Conservation (phyloP, 805 yeast species). For the Ogataea degrootiae region DNA sequence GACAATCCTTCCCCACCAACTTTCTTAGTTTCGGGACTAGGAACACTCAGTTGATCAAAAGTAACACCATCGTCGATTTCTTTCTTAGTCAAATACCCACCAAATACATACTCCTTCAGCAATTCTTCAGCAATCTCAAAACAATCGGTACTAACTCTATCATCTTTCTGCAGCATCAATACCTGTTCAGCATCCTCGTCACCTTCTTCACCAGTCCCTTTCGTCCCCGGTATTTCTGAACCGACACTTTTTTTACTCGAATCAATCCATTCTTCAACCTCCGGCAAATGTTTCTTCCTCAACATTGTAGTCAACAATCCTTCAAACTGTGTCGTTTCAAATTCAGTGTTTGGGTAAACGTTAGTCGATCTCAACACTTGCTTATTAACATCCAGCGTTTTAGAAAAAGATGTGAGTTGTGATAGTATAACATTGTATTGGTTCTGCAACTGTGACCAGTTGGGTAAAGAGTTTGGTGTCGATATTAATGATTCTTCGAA, state of each 20-base stretch:
- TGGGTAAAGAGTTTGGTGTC: constrained; percentile 34
- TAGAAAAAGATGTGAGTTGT: constrained; percentile 74
- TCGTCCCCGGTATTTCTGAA: too few relatives aligned
- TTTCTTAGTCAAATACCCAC: constrained; percentile 53
- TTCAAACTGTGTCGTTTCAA: constrained; percentile 82
- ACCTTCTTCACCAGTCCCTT: constrained; percentile 13
- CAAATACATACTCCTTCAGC: constrained; percentile 53
- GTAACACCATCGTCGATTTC: constrained; percentile 35
- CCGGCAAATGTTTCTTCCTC: constrained; percentile 86
- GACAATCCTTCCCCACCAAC: constrained; percentile 20
- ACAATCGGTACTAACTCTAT: constrained; percentile 70
- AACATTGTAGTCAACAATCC: constrained; percentile 77
- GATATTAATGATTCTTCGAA: constrained; percentile 48
- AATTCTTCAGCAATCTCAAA: constrained; percentile 46
- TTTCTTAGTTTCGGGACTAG: constrained; percentile 7
- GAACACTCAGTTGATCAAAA: constrained; percentile 28
- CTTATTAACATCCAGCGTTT: constrained; percentile 57
- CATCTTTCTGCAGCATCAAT: constrained; percentile 39
- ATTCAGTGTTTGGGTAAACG: constrained; percentile 76
- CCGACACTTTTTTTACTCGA: too few relatives aligned
- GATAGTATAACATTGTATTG: constrained; percentile 81
- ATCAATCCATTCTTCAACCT: constrained; percentile 81
- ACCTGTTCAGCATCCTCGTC: neutral
- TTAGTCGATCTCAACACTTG: constrained; percentile 61
- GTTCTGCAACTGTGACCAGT: constrained; percentile 66